phyloP scores from a whole-genome alignment of 225 moss, liverwort and hornwort species.

The Polytrichum formosum region DNA sequence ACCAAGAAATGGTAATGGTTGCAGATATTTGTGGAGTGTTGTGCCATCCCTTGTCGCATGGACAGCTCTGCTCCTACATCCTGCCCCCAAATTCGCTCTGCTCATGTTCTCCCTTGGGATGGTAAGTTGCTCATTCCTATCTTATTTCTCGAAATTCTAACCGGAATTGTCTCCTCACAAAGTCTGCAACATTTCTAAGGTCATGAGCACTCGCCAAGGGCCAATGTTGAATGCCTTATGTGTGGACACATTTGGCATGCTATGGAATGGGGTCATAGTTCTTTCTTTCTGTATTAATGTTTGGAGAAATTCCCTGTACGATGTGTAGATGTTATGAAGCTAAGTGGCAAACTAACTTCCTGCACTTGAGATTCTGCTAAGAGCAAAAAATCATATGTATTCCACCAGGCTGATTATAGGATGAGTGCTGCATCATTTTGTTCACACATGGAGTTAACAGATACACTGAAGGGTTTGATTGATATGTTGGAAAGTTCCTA shows the following conservation, averaged over 20 bases:
- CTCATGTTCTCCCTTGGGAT: conserved; percentile 75
- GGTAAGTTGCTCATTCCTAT: conserved; percentile 31
- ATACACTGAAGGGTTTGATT: neutral
- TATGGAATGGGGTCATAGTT: neutral
- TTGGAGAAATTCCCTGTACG: neutral
- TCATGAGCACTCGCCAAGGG: too few species aligned
- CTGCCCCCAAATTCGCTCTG: conserved; percentile 63
- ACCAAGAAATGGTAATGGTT: neutral
- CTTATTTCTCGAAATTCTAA: neutral
- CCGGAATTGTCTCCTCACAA: too few species aligned
- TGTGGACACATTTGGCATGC: neutral
- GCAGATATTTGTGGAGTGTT: conserved; percentile 91
- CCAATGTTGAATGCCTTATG: neutral
- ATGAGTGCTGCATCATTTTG: neutral
- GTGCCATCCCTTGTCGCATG: conserved; percentile 83
- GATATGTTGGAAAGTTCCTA: neutral
- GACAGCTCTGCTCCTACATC: conserved; percentile 77
- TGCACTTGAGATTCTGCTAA: neutral
- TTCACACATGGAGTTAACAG: neutral
- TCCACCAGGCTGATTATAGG: neutral
- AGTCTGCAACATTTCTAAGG: too few species aligned
- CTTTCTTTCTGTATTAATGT: neutral
- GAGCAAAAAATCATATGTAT: neutral
- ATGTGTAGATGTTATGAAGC: too few species aligned
- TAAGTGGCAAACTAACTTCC: too few species aligned